Base-by-base conservation (phyloP, 352 stramenopile species). In the Globisporangium lucens region DNA sequence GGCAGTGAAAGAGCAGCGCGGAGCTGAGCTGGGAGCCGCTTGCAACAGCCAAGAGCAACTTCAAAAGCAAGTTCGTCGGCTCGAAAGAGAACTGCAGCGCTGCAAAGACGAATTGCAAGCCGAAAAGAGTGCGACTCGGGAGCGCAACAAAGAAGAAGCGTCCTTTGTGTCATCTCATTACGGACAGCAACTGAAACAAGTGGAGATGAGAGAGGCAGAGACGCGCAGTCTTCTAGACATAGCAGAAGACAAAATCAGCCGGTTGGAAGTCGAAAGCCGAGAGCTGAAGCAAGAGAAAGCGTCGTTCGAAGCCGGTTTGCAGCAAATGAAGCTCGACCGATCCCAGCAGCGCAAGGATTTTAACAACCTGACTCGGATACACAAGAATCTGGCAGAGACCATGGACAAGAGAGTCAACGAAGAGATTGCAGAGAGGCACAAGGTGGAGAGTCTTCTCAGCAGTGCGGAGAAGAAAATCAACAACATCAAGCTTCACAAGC, bases 341-440 rank as follows among this genome's bases (percentile, higher is more conserved):
- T 41, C 52, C 9, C 80, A 83, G 56, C 84, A 90, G 35, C 70
- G 70, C 9, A 89, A 89, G 47, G 80, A 87, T 27, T 86, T 89
- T 58, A 83, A 73, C 20, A 81, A 90, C 65, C 56, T 92, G 24
- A 73, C 80, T 10, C 75, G 84, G 15, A 87, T 90, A 69, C 76
- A 92, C 74, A 89, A 87, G 72, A 90, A 86, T 41, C 55, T 89
- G 17, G 72, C 67, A 1, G 80, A 87, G 10, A 73, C 81, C 0
- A 85, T 90, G 71, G 78, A 83, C 3, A 59, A 70, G 46, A 70
- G 66, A 4, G 27, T 87, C 22, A 67, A 71, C 61, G 65, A 80
- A 15, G 82, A 90, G 41, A 69, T 38, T 17, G 69, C 61, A 15
- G 70, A 81, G 70, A 63, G 53, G n/a, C 70, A 71, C 36, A 35